These are phyloP conservation scores for Micractinium conductrix DNA, from an alignment of 139 green algal genomes.

Conservation along the genomic window DNA sequence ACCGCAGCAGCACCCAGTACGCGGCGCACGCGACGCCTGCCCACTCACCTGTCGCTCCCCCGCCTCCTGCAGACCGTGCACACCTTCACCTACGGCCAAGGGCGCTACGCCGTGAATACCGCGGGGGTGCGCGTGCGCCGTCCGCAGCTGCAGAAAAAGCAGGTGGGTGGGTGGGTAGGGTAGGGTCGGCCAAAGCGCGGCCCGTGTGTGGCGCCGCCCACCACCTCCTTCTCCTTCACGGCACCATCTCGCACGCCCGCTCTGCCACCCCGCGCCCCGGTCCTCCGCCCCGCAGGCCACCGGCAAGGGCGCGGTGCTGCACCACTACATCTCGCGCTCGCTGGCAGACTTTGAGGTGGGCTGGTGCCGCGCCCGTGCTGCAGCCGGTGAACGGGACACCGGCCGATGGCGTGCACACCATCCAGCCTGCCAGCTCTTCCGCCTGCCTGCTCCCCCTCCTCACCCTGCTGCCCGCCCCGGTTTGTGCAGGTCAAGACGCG, in stretches of 20 bases:
- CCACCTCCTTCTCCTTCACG: too few relatives aligned
- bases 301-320: neutral
- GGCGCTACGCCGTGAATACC: neutral
- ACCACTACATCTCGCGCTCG: constrained; percentile 31
- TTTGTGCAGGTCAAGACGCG: constrained; percentile 2
- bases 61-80: neutral
- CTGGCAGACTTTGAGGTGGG: constrained; percentile 25
- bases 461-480: neutral
- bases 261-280: neutral
- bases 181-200: too few relatives aligned
- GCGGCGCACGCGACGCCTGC: neutral
- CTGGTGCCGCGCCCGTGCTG: neutral
- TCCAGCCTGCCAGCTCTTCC: neutral
- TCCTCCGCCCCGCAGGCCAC: neutral
- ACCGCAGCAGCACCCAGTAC: too few relatives aligned
- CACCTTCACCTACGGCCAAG: neutral
- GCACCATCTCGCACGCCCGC: neutral
- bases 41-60: neutral
- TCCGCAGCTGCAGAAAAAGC: neutral
- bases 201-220: too few relatives aligned
- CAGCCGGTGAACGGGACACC: neutral
- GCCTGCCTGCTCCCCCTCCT: neutral
- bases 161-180: neutral
- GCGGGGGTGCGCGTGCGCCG: neutral
- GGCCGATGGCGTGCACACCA: neutral